phyloP scores from a whole-genome alignment of 257 asterid genomes.

The Verbascum thapsus region DNA sequence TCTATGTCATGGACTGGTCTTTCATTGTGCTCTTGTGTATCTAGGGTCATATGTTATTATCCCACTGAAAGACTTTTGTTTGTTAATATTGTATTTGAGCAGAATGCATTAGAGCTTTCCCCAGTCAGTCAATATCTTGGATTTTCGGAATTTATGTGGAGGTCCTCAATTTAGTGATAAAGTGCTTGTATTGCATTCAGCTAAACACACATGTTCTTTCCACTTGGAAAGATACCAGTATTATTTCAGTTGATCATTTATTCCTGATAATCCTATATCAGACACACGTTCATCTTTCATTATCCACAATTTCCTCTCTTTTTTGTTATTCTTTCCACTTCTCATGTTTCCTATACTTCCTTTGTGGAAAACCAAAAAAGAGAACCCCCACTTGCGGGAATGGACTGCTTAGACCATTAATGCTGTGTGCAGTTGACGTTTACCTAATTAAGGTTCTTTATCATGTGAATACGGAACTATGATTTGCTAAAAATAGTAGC shows the following conservation, averaged over 20 bases:
- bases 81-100: background rate
- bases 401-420: too few relatives aligned
- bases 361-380: too few relatives aligned
- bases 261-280: background rate
- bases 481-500: constrained; percentile 28
- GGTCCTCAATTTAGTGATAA: background rate
- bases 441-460: too few relatives aligned
- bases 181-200: too few relatives aligned
- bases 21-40: background rate
- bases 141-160: background rate
- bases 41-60: background rate
- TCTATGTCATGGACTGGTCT: background rate
- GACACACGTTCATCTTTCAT: too few relatives aligned
- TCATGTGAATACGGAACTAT: background rate
- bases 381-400: too few relatives aligned
- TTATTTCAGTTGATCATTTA: background rate
- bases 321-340: too few relatives aligned
- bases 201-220: background rate
- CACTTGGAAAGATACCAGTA: background rate
- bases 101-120: background rate
- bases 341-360: too few relatives aligned
- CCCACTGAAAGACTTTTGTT: background rate
- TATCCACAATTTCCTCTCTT: too few relatives aligned
- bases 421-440: too few relatives aligned
- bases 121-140: background rate